A percentile compares a stretch with the other conserved stretches of the same genome.
These are phyloP conservation scores for Pisolithus albus DNA, from an alignment of 768 basidiomycete species.

Conservation along the genomic window DNA sequence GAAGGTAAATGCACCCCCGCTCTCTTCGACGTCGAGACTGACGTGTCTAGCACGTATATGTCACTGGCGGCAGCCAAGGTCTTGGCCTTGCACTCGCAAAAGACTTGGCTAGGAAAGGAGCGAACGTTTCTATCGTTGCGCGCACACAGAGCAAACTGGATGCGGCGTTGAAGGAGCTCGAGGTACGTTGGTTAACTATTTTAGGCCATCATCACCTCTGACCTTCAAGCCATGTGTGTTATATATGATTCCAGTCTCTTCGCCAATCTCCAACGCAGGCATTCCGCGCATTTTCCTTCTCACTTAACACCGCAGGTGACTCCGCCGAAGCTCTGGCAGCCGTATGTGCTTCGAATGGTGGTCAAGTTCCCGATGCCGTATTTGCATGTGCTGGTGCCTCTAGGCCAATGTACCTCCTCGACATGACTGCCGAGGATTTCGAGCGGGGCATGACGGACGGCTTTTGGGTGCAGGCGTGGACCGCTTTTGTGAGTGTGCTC, in stretches of 20 bases:
- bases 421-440: slow-evolving; percentile 55
- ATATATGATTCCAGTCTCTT: slow-evolving; percentile 33
- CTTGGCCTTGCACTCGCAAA: slow-evolving; percentile 71
- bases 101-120: slow-evolving; percentile 59
- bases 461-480: slow-evolving; percentile 31
- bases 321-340: slow-evolving; percentile 58
- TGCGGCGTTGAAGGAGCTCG: slow-evolving; percentile 51
- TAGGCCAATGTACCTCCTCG: slow-evolving; percentile 69
- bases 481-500: slow-evolving; percentile 37
- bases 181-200: slow-evolving; percentile 40
- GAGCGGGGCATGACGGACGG: slow-evolving; percentile 27
- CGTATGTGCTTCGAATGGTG: slow-evolving; percentile 48
- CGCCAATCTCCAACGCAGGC: slow-evolving; percentile 54
- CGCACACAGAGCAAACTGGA: slow-evolving; percentile 60
- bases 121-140: slow-evolving; percentile 82
- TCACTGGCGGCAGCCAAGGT: slow-evolving; percentile 80
- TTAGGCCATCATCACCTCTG: not conserved
- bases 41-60: slow-evolving; percentile 62
- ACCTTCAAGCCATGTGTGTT: not conserved
- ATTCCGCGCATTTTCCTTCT: slow-evolving; percentile 59
- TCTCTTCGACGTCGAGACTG: not conserved
- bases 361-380: slow-evolving; percentile 63
- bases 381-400: slow-evolving; percentile 75
- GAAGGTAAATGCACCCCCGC: slow-evolving; percentile 21
- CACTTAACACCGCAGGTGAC: slow-evolving; percentile 44